phyloP scores from a whole-genome alignment of 164 flowering plant species.

The Taxillus chinensis region DNA sequence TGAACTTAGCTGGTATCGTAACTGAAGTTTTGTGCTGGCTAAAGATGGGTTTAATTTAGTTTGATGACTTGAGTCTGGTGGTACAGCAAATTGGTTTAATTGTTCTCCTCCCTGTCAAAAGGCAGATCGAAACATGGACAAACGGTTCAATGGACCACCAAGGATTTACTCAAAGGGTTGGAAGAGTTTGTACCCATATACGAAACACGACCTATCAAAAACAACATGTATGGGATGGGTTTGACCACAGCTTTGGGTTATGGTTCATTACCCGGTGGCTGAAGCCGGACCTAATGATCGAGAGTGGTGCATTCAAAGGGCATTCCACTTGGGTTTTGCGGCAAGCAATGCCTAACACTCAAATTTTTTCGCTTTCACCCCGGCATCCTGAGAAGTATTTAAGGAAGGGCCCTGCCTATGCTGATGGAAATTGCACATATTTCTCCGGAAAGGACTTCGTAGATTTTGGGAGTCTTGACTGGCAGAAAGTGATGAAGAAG shows the following conservation, averaged over 20 bases:
- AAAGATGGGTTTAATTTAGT: too few relatives aligned
- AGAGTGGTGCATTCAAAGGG: conserved; percentile 98
- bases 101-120: conserved; percentile 64
- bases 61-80: too few relatives aligned
- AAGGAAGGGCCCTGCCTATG: conserved; percentile 94
- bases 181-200: conserved; percentile 95
- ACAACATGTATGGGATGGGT: conserved; percentile 96
- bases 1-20: background rate
- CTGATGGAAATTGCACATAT: conserved; percentile 92
- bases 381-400: conserved; percentile 92
- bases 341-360: conserved; percentile 85
- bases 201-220: conserved; percentile 83
- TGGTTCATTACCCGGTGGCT: conserved; percentile 96
- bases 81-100: conserved; percentile 16
- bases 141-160: conserved; percentile 80
- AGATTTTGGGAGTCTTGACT: conserved; percentile 89
- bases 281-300: conserved; percentile 89
- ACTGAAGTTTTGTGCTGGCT: too few relatives aligned
- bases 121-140: conserved; percentile 98
- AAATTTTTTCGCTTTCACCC: conserved; percentile 75
- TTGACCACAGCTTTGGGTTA: conserved; percentile 98
- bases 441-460: conserved; percentile 94
- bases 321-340: conserved; percentile 98
- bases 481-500: conserved; percentile 63
- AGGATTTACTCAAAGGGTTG: conserved; percentile 77